These are phyloP conservation scores for Leishmania martiniquensis DNA, from an alignment of 208 protist species.

Conservation along the genomic window DNA sequence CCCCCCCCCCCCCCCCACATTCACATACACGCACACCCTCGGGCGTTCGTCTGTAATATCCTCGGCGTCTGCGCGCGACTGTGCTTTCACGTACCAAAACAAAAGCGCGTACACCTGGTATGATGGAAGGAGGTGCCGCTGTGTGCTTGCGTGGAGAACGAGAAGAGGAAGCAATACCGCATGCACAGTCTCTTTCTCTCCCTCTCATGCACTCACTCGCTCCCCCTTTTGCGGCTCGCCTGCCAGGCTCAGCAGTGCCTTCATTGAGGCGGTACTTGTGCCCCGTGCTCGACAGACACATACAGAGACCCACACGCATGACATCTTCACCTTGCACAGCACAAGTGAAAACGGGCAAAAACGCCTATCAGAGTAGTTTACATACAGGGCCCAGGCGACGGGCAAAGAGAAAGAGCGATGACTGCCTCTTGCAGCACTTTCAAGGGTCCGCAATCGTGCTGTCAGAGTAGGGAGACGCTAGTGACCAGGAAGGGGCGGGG, in stretches of 20 bases:
- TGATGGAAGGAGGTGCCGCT: not conserved
- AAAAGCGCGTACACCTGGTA: not conserved
- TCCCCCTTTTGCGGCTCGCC: not conserved
- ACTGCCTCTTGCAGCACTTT: not conserved
- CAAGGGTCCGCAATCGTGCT: not conserved
- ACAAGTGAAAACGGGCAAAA: not conserved
- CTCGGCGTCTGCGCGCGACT: not conserved
- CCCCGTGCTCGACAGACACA: not conserved
- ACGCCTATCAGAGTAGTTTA: not conserved
- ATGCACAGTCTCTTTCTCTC: not conserved
- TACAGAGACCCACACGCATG: conserved; percentile 4
- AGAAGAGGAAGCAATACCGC: too few species aligned
- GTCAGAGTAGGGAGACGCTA: not conserved
- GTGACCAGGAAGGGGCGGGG: not conserved
- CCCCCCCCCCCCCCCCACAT: too few species aligned
- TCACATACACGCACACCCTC: too few species aligned
- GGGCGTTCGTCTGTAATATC: not conserved
- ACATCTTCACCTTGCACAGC: not conserved
- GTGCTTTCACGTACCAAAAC: not conserved
- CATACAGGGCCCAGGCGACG: not conserved
- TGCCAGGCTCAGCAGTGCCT: not conserved
- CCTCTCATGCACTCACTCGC: not conserved
- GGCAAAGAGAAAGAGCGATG: not conserved
- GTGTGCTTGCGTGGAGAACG: not conserved
- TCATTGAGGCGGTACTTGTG: not conserved